These are phyloP conservation scores for Epichloe coenophiala DNA, from an alignment of 2,329 filamentous ascomycete species.

Conservation along the genomic window DNA sequence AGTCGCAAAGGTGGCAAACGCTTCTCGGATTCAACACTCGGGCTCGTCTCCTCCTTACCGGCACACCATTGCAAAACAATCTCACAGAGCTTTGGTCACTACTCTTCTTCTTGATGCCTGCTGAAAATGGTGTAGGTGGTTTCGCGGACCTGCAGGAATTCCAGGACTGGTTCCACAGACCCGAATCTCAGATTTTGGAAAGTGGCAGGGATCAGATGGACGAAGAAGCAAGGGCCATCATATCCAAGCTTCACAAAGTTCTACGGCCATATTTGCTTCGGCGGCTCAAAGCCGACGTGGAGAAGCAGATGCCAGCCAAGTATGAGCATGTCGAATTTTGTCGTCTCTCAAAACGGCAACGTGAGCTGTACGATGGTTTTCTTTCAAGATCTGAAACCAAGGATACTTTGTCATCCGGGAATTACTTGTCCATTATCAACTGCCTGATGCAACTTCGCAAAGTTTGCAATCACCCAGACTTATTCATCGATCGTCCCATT, in stretches of 20 bases:
- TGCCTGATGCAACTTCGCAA: slow-evolving; percentile 95
- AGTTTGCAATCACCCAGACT: slow-evolving; percentile 94
- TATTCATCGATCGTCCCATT: slow-evolving; percentile 91
- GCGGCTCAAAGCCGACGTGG: slow-evolving; percentile 87
- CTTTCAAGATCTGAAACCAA: slow-evolving; percentile 81
- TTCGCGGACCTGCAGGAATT: slow-evolving; percentile 95
- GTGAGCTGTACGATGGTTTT: slow-evolving; percentile 93
- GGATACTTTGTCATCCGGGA: slow-evolving; percentile 78
- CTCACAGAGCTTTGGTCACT: slow-evolving; percentile 94
- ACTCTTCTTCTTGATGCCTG: slow-evolving; percentile 91
- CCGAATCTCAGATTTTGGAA: slow-evolving; percentile 90
- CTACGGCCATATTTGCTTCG: slow-evolving; percentile 83
- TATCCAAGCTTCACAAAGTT: slow-evolving; percentile 87
- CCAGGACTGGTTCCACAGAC: slow-evolving; percentile 88
- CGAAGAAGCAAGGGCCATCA: slow-evolving; percentile 81
- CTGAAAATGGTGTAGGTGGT: slow-evolving; percentile 71
- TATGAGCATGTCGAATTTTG: slow-evolving; percentile 97
- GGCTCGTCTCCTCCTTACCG: slow-evolving; percentile 75
- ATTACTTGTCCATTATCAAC: slow-evolving; percentile 96
- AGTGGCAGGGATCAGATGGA: slow-evolving; percentile 90
- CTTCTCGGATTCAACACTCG: slow-evolving; percentile 87
- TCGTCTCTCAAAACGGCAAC: slow-evolving; percentile 84
- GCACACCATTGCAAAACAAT: slow-evolving; percentile 93
- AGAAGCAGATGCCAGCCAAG: slow-evolving; percentile 97
- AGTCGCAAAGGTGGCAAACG: slow-evolving; percentile 92